Evolutionary conservation across 306 rosid species (phyloP).

Genomic region (Phaseolus lunatus): DNA sequence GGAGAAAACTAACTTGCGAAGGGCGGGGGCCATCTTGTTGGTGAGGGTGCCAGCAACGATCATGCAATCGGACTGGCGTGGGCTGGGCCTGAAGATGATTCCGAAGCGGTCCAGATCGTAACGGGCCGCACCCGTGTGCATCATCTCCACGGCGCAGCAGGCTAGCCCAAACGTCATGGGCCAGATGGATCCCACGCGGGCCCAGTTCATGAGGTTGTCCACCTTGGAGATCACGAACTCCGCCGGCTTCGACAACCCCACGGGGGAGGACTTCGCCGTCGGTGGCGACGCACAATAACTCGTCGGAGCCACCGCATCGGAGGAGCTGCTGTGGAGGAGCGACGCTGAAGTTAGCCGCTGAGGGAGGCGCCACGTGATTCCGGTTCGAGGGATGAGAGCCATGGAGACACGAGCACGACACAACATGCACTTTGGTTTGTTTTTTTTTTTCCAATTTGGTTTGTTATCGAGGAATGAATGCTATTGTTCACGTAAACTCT

Average conservation of each 20-base stretch:
- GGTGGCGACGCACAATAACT: slow-evolving; percentile 60
- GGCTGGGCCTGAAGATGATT: slow-evolving; percentile 94
- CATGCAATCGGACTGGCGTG: slow-evolving; percentile 96
- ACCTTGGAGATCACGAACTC: slow-evolving; percentile 91
- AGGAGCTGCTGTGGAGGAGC: not conserved
- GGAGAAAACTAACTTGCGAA: slow-evolving; percentile 70
- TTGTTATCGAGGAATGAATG: not conserved
- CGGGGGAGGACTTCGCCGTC: slow-evolving; percentile 61
- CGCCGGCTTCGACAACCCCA: slow-evolving; percentile 78
- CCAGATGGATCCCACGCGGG: slow-evolving; percentile 89
- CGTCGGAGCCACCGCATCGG: slow-evolving; percentile 35
- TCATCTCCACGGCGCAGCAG: slow-evolving; percentile 99
- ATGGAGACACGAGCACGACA: not conserved
- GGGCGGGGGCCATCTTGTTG: slow-evolving; percentile 99
- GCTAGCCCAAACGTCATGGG: slow-evolving; percentile 99
- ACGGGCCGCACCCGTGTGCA: slow-evolving; percentile 96
- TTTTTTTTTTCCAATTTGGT: not conserved
- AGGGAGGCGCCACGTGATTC: slow-evolving; percentile 4
- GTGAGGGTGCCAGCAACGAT: slow-evolving; percentile 98
- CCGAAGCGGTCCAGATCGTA: slow-evolving; percentile 97
- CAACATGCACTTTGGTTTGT: not conserved
- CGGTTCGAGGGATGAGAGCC: slow-evolving; percentile 2
- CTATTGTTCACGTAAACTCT: not conserved
- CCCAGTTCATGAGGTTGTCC: slow-evolving; percentile 93
- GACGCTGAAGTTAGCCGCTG: not conserved